phyloP scores from a whole-genome alignment of 75 land plant species.

The Pinus taeda region DNA sequence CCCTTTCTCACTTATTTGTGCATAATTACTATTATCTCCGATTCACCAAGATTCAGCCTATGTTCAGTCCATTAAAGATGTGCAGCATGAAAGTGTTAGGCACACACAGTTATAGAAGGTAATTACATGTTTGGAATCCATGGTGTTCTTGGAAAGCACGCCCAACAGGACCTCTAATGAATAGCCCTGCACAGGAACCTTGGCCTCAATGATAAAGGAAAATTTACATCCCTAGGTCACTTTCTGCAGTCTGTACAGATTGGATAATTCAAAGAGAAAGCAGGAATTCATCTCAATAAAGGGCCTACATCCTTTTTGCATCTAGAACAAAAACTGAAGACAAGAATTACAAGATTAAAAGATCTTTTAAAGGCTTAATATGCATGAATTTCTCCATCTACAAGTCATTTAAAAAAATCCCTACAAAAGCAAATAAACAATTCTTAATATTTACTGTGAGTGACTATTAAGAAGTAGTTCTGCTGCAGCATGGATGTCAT shows the following conservation, averaged over 20 bases:
- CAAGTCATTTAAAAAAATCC: neutral
- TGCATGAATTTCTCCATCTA: neutral
- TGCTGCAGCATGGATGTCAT: constrained; percentile 74
- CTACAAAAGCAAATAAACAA: neutral
- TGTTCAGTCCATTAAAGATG: neutral
- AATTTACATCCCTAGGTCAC: constrained; percentile 1
- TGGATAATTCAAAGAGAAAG: too few relatives aligned
- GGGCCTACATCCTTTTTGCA: neutral
- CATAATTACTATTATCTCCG: neutral
- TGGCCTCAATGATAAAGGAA: neutral
- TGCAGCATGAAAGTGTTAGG: neutral
- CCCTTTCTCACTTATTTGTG: neutral
- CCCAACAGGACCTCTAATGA: neutral
- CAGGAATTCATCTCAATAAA: neutral
- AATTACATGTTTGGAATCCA: neutral
- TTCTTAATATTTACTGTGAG: constrained; percentile 16
- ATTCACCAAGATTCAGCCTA: neutral
- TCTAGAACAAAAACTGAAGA: neutral
- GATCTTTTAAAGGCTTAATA: neutral
- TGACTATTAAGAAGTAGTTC: constrained; percentile 78
- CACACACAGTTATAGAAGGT: neutral
- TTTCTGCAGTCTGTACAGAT: neutral
- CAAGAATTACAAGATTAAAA: neutral
- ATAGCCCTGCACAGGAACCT: neutral
- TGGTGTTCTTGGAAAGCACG: neutral